Evolutionary conservation across 495 filamentous ascomycete species (phyloP).

Genomic region (Aspergillus coremiiformis): DNA sequence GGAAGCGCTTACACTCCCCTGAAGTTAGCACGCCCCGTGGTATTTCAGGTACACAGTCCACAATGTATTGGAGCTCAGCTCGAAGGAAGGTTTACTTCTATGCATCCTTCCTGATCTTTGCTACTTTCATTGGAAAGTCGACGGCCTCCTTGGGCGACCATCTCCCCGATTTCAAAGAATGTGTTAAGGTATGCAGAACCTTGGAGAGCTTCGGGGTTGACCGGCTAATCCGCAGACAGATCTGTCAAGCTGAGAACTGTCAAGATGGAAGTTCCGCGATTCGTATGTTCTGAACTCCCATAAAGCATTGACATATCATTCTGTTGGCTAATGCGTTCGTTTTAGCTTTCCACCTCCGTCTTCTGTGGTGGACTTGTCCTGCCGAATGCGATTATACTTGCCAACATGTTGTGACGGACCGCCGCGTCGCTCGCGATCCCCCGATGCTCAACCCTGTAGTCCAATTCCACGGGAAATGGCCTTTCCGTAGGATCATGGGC

Average conservation of each 20-base stretch:
- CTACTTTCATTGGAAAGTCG: constrained; percentile 41
- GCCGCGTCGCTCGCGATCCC: constrained; percentile 56
- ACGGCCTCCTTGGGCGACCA: constrained; percentile 77
- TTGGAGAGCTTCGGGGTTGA: background rate
- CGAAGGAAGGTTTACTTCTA: constrained; percentile 18
- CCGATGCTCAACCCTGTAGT: constrained; percentile 60
- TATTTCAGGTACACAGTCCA: constrained; percentile 14
- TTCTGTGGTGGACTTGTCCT: constrained; percentile 61
- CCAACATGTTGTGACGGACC: constrained; percentile 84
- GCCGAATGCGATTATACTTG: constrained; percentile 97
- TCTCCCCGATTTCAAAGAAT: constrained; percentile 82
- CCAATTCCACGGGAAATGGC: constrained; percentile 99
- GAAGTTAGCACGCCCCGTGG: constrained; percentile 18
- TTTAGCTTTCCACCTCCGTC: constrained; percentile 42
- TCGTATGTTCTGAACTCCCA: constrained; percentile 31
- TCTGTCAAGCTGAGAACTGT: constrained; percentile 79
- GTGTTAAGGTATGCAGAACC: constrained; percentile 58
- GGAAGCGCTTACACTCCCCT: constrained; percentile 12
- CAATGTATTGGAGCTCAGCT: constrained; percentile 24
- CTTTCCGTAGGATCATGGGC: constrained; percentile 80
- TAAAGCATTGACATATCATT: background rate
- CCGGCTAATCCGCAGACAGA: constrained; percentile 40
- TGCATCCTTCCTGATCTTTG: constrained; percentile 30
- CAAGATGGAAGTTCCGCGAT: constrained; percentile 39
- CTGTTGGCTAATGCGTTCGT: background rate